Base-by-base conservation (phyloP, 495 filamentous ascomycete genomes). In the Rhypophila decipiens region DNA sequence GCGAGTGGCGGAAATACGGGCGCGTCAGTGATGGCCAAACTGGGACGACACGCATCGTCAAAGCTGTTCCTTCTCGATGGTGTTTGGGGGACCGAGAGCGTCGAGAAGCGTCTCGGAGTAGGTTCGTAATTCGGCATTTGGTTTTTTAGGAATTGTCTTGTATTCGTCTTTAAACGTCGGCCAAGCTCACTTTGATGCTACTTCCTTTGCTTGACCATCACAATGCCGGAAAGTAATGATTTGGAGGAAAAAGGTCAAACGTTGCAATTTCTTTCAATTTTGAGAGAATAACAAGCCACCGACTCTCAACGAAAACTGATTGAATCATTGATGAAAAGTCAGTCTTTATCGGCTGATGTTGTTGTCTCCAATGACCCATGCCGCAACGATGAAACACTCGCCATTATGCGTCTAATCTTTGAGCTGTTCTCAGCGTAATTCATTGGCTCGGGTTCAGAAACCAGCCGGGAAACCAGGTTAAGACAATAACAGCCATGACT, bases 121-220 rank as follows among this genome's bases (percentile, higher is more conserved):
- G 57, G 57, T 39, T 59, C 53, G 42, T 59, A 59, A 39, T 47
- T 56, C 13, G 57, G 57, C 57, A 59, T 59, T 24, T 31, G 27
- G 27, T 31, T 31, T 7, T 13, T 31, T 13, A 13, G 27, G 13
- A 31, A 31, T 31, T 39, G 21, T 13, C 18, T 42, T 27, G 21
- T 24, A 3, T 18, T 5, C 18, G 4, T 8, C 33, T 4, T 3
- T 23, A 4, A 8, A 21, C 20, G 12, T 18, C 27, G 13, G 27
- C 27, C 27, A 31, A 13, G 27, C 7, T 31, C 13, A 7, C 7
- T 7, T 13, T 31, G 27, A 31, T 13, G 27, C 7, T 31, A 7
- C 7, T 31, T 13, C 27, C 27, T 31, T 13, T 31, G 27, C 7
- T 7, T 31, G 27, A 31, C 7, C 27, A n/a, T n/a, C n/a, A n/a